Base-by-base conservation (phyloP, 805 yeast species). In the Millerozyma miso region DNA sequence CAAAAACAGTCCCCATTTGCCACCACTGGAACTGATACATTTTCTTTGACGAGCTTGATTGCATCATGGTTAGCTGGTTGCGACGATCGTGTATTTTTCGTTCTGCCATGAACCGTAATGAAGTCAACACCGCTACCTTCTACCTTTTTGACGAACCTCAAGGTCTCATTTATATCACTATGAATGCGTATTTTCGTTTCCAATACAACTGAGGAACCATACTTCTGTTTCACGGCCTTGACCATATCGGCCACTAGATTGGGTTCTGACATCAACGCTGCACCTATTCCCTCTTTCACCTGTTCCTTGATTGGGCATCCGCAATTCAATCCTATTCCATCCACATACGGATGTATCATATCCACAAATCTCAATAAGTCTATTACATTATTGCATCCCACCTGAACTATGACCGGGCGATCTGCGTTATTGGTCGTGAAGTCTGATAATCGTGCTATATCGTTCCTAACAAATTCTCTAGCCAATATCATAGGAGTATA, bases 261-360 rank as follows among this genome's bases (percentile, higher is more conserved):
- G 1, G 90, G 85, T 48, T 86, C 82, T 19, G 82, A 72, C 87
- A 93, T 90, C 43, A 93, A 71, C 0, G 97, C 97, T 2, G 97
- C 97, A 3, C 99, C 99, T 13, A 93, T 90, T 18, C 98, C 99
- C 60, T 89, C 97, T 35, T 96, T 73, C 12, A 88, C 86, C 61
- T 93, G 98, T 50, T 91, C 98, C 48, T 83, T 85, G 40, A 93
- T 89, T 1, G 99, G 99, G 65, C 99, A 93, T 0, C 99, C 99
- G 63, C 98, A 93, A 69, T 93, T 93, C 44, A 93, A 73, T 0
- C 98, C 97, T 34, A 93, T 81, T 0, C 95, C 99, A 63, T 91
- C 97, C 37, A 87, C 90, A 57, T 80, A 88, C 0, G 96, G 96
- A 44, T 78, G 78, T n/a, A 90, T 80, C 89, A 93, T 81, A 41